Conservation (phyloP, 1,284 basidiomycete species). For the Agroathelia rolfsii region DNA sequence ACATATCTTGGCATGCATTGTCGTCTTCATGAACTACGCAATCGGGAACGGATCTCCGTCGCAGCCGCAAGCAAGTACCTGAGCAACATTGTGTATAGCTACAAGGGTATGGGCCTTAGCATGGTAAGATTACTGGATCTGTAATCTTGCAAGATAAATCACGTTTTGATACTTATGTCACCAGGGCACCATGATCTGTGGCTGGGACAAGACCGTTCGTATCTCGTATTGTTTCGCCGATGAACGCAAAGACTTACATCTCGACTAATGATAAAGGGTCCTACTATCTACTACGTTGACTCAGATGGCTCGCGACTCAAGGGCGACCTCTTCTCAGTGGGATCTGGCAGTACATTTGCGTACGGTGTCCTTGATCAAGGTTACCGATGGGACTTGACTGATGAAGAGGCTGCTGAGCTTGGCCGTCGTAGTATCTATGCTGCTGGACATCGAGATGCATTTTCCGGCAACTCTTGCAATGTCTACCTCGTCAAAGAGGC, state of each 20-base stretch:
- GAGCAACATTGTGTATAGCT: conserved; percentile 94
- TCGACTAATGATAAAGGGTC: conserved; percentile 46
- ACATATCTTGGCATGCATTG: conserved; percentile 99
- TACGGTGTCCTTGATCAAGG: conserved; percentile 98
- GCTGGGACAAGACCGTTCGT: conserved; percentile 96
- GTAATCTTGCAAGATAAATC: conserved; percentile 5
- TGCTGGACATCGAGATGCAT: conserved; percentile 95
- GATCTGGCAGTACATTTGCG: conserved; percentile 96
- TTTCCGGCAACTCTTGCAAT: conserved; percentile 95
- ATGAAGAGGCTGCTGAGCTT: conserved; percentile 92
- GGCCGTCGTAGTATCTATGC: conserved; percentile 94
- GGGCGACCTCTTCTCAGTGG: conserved; percentile 96
- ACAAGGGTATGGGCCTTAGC: conserved; percentile 98
- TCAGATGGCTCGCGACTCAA: conserved; percentile 94
- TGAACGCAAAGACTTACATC: conserved; percentile 4
- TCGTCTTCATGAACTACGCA: conserved; percentile 92
- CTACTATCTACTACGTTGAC: conserved; percentile 97
- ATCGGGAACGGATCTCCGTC: conserved; percentile 96
- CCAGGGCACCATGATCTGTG: conserved; percentile 98
- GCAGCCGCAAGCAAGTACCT: conserved; percentile 98
- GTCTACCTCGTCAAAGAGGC: conserved; percentile 92
- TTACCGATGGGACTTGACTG: conserved; percentile 89
- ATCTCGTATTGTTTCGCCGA: background rate
- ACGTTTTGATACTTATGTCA: conserved; percentile 1
- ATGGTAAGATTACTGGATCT: conserved; percentile 57